Base-by-base conservation (phyloP, 352 stramenopile genomes). In the Pythium biforme region DNA sequence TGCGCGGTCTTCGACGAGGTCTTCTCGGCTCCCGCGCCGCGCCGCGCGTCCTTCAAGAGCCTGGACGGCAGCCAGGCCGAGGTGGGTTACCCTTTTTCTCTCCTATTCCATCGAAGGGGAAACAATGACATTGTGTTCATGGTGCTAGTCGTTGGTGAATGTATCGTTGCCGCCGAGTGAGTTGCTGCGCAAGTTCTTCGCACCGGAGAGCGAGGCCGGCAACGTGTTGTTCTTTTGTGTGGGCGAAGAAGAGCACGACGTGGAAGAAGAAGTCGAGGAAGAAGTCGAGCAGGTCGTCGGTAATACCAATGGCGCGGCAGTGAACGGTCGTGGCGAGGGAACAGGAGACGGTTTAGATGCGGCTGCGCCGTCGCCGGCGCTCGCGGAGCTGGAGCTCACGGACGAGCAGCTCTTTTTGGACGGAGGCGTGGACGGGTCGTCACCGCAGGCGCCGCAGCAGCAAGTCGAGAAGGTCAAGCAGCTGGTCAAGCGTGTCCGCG, bases 231-330 rank as follows among this genome's bases (percentile, higher is more conserved):
- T 95, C 66, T 94, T 94, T 60, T 90, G 74, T 48, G 74, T 77
- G 29, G 73, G 67, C 4, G 79, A 92, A 48, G 74, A 90, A 56
- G 75, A 89, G 33, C 76, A 83, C 29, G 79, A 89, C 51, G 52
- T 93, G 0, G 77, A 93, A 83, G 86, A 92, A 49, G 83, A 93
- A 22, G 73, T 92, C 19, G 83, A 93, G 53, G 82, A 95, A 70
- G 79, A 92, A 49, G 79, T 95, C 10, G 82, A 95, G 8, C 65
- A 70, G 52, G 65, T 88, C 26, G 62, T 74, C 0, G 70, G 79
- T n/a, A n/a, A n/a, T n/a, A n/a, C n/a, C 69, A 74, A 73, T 3
- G 33, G 23, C 10, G 64, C 69, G 3, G 37, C 49, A 4, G 49
- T 55, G 70, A 62, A 66, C 77, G 9, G 29, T 5, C 19, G 37